phyloP scores from a whole-genome alignment of 2,329 filamentous ascomycete genomes.

The Cytospora chrysosperma region DNA sequence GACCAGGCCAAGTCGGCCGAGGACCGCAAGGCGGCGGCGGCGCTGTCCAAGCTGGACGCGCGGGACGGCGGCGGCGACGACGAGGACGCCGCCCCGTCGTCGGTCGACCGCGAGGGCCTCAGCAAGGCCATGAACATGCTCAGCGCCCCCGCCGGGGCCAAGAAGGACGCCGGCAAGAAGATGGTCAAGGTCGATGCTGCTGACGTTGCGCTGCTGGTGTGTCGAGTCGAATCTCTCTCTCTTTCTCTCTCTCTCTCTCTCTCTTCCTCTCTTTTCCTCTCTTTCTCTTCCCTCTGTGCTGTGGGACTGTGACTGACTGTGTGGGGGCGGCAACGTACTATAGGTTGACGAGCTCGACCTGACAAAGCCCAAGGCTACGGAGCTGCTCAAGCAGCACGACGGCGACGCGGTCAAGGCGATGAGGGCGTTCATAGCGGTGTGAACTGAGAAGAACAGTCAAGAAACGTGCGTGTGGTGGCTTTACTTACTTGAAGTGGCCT shows the following conservation, averaged over 20 bases:
- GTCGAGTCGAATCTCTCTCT: too few species aligned
- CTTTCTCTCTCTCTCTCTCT: not conserved
- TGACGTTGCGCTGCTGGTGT: slow-evolving; percentile 68
- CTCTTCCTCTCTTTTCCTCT: too few species aligned
- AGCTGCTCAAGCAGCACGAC: slow-evolving; percentile 69
- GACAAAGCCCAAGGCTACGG: slow-evolving; percentile 69
- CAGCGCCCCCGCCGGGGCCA: slow-evolving; percentile 39
- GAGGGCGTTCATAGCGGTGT: slow-evolving; percentile 48
- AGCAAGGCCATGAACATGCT: slow-evolving; percentile 70
- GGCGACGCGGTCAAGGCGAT: slow-evolving; percentile 69
- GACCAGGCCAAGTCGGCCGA: slow-evolving; percentile 65
- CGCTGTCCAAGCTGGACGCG: slow-evolving; percentile 67
- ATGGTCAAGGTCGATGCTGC: slow-evolving; percentile 72
- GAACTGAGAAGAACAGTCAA: slow-evolving; percentile 10
- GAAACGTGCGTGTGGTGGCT: not conserved
- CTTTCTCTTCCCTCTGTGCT: too few species aligned
- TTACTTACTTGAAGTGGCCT: not conserved
- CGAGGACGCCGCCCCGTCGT: slow-evolving; percentile 45
- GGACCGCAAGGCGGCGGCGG: slow-evolving; percentile 74
- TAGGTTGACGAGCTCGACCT: slow-evolving; percentile 72
- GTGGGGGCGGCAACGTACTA: not conserved
- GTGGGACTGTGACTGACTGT: not conserved
- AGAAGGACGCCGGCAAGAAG: slow-evolving; percentile 50
- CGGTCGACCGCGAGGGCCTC: slow-evolving; percentile 68
- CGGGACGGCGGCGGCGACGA: slow-evolving; percentile 42